Base-by-base conservation (phyloP, 257 asterid species). In the Cruciata laevipes region DNA sequence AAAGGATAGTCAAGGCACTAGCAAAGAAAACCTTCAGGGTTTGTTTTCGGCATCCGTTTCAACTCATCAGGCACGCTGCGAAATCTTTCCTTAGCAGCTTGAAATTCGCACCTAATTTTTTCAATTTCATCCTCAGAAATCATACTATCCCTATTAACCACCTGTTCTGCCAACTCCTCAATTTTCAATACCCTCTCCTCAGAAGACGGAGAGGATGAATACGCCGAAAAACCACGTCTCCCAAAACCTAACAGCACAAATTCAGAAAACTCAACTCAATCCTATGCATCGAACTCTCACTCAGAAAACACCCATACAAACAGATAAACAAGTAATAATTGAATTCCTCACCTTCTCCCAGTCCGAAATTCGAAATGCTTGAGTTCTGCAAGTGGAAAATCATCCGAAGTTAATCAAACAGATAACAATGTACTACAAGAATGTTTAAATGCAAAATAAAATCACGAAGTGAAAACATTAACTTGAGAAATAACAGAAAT, bases 31-130 rank as follows among this genome's bases (percentile, higher is more conserved):
- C 99, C 99, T 85, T 85, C 80, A 55, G 99, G 97, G 81, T 93
- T 83, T 86, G 76, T 78, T 82, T 83, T 85, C 24, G 95, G 92
- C 86, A 90, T 93, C 72, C 80, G 86, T 60, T 76, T 78, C 74
- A 93, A 67, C 6, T 87, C 82, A 67, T 86, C 89, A 6, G 99
- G 99, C 65, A 84, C 76, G 74, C 74, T 82, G 55, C 75, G 85
- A 73, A 93, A 93, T 74, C 75, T 82, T 74, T 82, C 83, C 80
- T 85, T 93, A 7, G 95, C 94, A 61, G 81, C 84, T 74, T 76
- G 70, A 68, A 79, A 93, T 68, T 79, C 94, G 21, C 67, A 75
- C 72, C 86, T 80, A 65, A 93, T 84, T 66, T 83, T 79, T 38
- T 79, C 75, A 76, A 93, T 72, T 72, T 86, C 91, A 66, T 84